A percentile compares a stretch with the other conserved stretches of the same genome.
Conservation (phyloP, 768 basidiomycete species). For the Bullera alba region DNA sequence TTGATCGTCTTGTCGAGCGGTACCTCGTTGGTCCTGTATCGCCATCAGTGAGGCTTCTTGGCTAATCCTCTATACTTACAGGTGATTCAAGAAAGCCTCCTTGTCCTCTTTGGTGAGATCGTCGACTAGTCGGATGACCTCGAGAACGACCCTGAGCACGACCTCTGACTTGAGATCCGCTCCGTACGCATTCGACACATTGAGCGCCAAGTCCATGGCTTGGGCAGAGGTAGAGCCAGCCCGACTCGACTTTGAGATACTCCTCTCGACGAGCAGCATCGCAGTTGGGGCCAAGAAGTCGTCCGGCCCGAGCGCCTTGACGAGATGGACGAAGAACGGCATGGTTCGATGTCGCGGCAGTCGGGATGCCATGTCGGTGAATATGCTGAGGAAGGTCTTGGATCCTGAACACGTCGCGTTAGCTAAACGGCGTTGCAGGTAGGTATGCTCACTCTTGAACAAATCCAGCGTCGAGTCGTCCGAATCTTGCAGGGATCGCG, state of each 20-base stretch:
- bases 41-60: background rate
- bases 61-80: constrained; percentile 49
- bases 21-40: background rate
- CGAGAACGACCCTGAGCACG: constrained; percentile 49
- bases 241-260: constrained; percentile 61
- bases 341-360: constrained; percentile 88
- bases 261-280: constrained; percentile 77
- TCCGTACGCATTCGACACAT: constrained; percentile 47
- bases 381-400: constrained; percentile 76
- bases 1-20: constrained; percentile 42
- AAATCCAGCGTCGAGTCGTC: constrained; percentile 57
- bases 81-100: constrained; percentile 52
- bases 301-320: constrained; percentile 67
- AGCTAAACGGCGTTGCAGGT: background rate
- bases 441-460: constrained; percentile 50
- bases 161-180: constrained; percentile 26
- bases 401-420: constrained; percentile 49
- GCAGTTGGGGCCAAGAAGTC: constrained; percentile 76
- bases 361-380: constrained; percentile 86
- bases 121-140: constrained; percentile 57
- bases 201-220: constrained; percentile 60
- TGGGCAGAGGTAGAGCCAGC: constrained; percentile 53
- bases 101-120: constrained; percentile 24
- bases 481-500: constrained; percentile 62
- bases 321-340: constrained; percentile 86